Evolutionary conservation across 2,329 filamentous ascomycete genomes (phyloP).

Genomic region (Coleophoma crateriformis): DNA sequence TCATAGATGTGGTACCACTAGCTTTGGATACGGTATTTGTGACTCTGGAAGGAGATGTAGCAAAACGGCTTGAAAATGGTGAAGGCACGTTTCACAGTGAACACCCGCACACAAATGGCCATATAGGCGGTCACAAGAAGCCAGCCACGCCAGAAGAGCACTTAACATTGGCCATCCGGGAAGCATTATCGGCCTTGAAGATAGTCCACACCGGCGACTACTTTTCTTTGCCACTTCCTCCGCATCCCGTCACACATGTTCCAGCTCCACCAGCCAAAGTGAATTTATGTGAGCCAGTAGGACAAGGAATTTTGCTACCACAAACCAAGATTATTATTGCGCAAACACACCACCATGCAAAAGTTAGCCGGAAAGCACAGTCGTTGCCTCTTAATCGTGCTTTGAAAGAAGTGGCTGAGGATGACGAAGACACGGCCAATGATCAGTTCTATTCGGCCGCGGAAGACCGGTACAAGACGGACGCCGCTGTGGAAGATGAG

Average conservation of each 20-base stretch:
- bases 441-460: slow-evolving; percentile 92
- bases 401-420: slow-evolving; percentile 53
- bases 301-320: slow-evolving; percentile 74
- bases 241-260: slow-evolving; percentile 83
- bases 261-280: slow-evolving; percentile 82
- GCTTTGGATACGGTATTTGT: slow-evolving; percentile 83
- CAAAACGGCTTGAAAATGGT: slow-evolving; percentile 74
- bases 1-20: slow-evolving; percentile 75
- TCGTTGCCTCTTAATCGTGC: slow-evolving; percentile 42
- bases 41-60: slow-evolving; percentile 73
- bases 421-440: slow-evolving; percentile 77
- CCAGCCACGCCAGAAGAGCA: slow-evolving; percentile 44
- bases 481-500: slow-evolving; percentile 48
- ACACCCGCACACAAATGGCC: slow-evolving; percentile 41
- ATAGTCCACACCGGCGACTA: slow-evolving; percentile 83
- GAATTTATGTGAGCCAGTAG: slow-evolving; percentile 88
- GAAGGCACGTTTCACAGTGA: slow-evolving; percentile 76
- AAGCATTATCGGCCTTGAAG: slow-evolving; percentile 65
- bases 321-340: slow-evolving; percentile 81
- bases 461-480: slow-evolving; percentile 65
- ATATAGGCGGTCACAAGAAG: slow-evolving; percentile 24
- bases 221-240: slow-evolving; percentile 68
- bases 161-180: slow-evolving; percentile 62
- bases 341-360: slow-evolving; percentile 50
- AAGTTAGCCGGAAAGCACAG: slow-evolving; percentile 41